Evolutionary conservation across 352 stramenopile species (phyloP).

Genomic region (Phytopythium chamaehyphon): DNA sequence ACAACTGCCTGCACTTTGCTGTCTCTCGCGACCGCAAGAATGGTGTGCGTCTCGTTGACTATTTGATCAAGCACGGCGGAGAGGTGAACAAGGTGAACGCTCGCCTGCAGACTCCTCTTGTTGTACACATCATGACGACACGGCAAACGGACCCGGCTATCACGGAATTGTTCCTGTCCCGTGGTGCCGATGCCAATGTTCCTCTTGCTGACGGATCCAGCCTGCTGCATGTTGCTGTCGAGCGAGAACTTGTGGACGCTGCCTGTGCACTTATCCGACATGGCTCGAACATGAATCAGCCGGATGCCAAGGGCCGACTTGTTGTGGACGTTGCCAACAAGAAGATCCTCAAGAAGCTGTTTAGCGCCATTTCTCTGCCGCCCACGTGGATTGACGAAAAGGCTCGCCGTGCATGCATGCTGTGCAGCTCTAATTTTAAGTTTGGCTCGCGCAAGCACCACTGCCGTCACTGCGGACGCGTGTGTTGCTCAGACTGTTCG

Average conservation of each 20-base stretch:
- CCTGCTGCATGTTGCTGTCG: constrained; percentile 76
- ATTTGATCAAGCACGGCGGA: constrained; percentile 77
- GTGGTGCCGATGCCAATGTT: constrained; percentile 68
- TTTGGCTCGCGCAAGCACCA: constrained; percentile 79
- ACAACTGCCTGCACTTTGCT: constrained; percentile 83
- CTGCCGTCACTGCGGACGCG: constrained; percentile 80
- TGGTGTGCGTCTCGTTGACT: constrained; percentile 72
- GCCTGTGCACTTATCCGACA: constrained; percentile 66
- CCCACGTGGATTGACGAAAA: constrained; percentile 83
- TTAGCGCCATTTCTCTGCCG: constrained; percentile 69
- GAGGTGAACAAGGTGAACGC: constrained; percentile 85
- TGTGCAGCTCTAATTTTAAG: constrained; percentile 68
- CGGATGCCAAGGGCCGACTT: constrained; percentile 65
- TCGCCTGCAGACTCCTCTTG: constrained; percentile 69
- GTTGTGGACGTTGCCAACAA: constrained; percentile 76
- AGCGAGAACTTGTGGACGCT: constrained; percentile 80
- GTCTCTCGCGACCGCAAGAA: constrained; percentile 83
- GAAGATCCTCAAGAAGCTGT: constrained; percentile 81
- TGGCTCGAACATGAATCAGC: constrained; percentile 67
- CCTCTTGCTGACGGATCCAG: constrained; percentile 75
- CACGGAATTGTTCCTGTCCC: constrained; percentile 61
- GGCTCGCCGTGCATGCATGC: constrained; percentile 64
- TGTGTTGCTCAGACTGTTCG: constrained; percentile 85
- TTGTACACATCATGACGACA: constrained; percentile 85
- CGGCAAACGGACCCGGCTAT: constrained; percentile 79